Conservation (phyloP, 1,284 basidiomycete species). For the Ganoderma sinense region DNA sequence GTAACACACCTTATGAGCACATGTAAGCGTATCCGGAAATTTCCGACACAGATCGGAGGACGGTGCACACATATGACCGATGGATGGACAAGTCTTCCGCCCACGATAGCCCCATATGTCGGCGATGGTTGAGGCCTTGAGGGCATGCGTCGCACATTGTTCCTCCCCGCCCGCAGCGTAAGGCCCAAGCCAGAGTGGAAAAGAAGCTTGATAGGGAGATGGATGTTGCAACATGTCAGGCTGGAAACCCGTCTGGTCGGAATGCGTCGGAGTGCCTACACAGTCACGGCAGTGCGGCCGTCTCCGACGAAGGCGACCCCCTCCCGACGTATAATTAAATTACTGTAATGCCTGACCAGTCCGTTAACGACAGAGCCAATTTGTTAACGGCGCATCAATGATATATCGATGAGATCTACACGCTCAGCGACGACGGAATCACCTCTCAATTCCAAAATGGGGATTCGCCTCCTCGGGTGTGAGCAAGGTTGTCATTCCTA, state of each 20-base stretch:
- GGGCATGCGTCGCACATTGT: conserved; percentile 13
- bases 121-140: conserved; percentile 3
- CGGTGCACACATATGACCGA: conserved; percentile 6
- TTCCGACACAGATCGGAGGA: conserved; percentile 2
- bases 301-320: neutral
- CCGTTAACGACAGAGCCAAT: conserved; percentile 14
- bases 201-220: conserved; percentile 13
- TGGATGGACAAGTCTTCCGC: neutral
- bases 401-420: conserved; percentile 22
- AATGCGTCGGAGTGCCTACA: conserved; percentile 1
- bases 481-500: conserved; percentile 16
- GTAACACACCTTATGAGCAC: too few relatives aligned
- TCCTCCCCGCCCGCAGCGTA: conserved; percentile 3
- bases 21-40: too few relatives aligned
- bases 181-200: neutral
- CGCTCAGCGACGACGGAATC: conserved; percentile 15
- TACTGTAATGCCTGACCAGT: conserved; percentile 16
- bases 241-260: conserved; percentile 4
- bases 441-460: conserved; percentile 10
- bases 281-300: neutral
- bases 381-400: conserved; percentile 27
- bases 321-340: neutral
- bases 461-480: conserved; percentile 5
- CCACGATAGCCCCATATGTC: neutral
- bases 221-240: conserved; percentile 11